Evolutionary conservation across 2,329 filamentous ascomycete genomes (phyloP).

Genomic region (Xylaria polymorpha): DNA sequence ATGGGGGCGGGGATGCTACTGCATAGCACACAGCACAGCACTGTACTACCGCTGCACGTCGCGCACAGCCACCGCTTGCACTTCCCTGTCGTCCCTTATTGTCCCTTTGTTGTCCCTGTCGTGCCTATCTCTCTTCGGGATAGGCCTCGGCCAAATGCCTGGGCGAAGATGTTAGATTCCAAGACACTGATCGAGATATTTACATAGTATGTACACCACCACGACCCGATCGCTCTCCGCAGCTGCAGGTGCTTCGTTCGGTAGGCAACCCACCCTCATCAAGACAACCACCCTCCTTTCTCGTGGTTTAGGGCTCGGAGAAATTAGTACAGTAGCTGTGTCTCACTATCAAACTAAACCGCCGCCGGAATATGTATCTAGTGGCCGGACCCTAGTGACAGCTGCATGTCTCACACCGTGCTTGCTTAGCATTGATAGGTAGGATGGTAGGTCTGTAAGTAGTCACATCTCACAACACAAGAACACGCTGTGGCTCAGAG

Average conservation of each 20-base stretch:
- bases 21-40: conserved; percentile 18
- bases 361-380: conserved; percentile 15
- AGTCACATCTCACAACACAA: conserved; percentile 1
- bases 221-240: conserved; percentile 17
- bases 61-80: conserved; percentile 27
- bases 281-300: too few relatives aligned
- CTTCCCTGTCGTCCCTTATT: background rate
- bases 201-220: background rate
- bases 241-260: background rate
- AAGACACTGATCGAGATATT: background rate
- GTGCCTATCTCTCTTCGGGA: background rate
- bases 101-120: background rate
- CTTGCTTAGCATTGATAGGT: conserved; percentile 3
- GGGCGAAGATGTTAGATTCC: conserved; percentile 1
- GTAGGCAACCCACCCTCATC: background rate
- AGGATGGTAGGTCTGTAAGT: conserved; percentile 3
- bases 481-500: background rate
- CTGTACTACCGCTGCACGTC: conserved; percentile 12
- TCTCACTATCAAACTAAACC: background rate
- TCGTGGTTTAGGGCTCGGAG: too few relatives aligned
- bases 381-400: conserved; percentile 2
- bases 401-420: conserved; percentile 26
- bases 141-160: background rate
- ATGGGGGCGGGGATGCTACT: conserved; percentile 35
- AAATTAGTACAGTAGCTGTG: conserved; percentile 3